phyloP scores from a whole-genome alignment of 2,329 filamentous ascomycete species.

The Cladosporium sp. region DNA sequence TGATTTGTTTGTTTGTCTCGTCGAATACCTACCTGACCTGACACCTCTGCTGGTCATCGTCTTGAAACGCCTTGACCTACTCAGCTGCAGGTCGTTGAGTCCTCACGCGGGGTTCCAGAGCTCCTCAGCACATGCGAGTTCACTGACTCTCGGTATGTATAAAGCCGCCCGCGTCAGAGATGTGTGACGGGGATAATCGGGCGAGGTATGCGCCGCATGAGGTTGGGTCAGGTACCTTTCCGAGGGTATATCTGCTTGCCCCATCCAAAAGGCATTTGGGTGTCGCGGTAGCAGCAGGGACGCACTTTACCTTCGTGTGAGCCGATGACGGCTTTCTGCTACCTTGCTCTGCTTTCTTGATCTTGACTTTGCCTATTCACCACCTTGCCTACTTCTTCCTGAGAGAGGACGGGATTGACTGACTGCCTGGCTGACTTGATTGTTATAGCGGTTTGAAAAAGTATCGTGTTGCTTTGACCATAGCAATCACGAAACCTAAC shows the following conservation, averaged over 20 bases:
- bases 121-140: slow-evolving; percentile 6
- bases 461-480: background rate
- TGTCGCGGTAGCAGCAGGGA: background rate
- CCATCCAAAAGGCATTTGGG: background rate
- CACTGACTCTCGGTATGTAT: background rate
- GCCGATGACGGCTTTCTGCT: background rate
- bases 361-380: too few species aligned
- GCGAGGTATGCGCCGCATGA: background rate
- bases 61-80: background rate
- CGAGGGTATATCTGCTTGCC: slow-evolving; percentile 9
- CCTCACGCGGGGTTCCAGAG: slow-evolving; percentile 4
- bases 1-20: too few species aligned
- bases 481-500: background rate
- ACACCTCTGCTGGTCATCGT: too few species aligned
- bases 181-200: slow-evolving; percentile 13
- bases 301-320: background rate
- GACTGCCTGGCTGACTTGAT: background rate
- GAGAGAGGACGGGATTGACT: too few species aligned
- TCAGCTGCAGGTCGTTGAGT: slow-evolving; percentile 9
- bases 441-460: background rate
- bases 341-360: too few species aligned
- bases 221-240: too few species aligned
- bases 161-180: background rate
- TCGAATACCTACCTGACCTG: too few species aligned
- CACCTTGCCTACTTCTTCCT: background rate